Conservation (phyloP, 805 yeast species). For the Pichia sporocuriosa region DNA sequence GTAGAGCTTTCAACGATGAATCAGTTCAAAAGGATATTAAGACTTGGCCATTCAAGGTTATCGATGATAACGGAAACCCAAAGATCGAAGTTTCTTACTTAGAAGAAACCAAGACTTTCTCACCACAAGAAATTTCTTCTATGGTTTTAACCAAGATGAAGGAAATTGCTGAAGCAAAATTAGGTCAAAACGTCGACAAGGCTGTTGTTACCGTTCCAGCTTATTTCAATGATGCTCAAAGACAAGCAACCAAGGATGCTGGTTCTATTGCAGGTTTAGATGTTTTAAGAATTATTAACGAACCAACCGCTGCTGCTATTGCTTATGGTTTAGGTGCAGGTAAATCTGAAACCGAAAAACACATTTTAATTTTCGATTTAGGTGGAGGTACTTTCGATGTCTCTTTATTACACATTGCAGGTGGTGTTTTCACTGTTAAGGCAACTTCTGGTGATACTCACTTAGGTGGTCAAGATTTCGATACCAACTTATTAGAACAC, state of each 20-base stretch:
- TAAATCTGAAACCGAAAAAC: constrained; percentile 72
- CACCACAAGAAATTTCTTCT: constrained; percentile 71
- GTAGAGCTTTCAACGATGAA: constrained; percentile 70
- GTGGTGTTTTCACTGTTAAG: constrained; percentile 95
- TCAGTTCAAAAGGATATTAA: constrained; percentile 84
- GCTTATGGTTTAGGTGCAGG: constrained; percentile 98
- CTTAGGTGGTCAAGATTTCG: constrained; percentile 99
- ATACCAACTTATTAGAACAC: constrained; percentile 88
- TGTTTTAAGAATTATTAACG: constrained; percentile 71
- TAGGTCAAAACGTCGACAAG: constrained; percentile 63
- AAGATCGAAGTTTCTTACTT: constrained; percentile 62
- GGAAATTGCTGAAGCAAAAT: constrained; percentile 72
- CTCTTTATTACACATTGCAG: constrained; percentile 85
- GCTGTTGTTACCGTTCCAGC: constrained; percentile 79
- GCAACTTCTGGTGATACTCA: constrained; percentile 99
- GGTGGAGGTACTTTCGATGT: constrained; percentile 99
- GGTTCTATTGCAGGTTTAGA: constrained; percentile 76
- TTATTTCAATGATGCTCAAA: constrained; percentile 72
- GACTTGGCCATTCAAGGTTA: constrained; percentile 79
- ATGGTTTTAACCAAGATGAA: constrained; percentile 79
- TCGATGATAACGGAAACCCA: constrained; percentile 61
- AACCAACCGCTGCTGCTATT: constrained; percentile 95
- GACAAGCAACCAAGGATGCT: constrained; percentile 80
- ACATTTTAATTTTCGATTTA: constrained; percentile 87
- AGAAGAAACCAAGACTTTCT: constrained; percentile 61